A percentile compares a stretch with the other conserved stretches of the same genome.
These are phyloP conservation scores for Fusarium xyrophilum DNA, from an alignment of 2,329 filamentous ascomycete species.

Conservation along the genomic window DNA sequence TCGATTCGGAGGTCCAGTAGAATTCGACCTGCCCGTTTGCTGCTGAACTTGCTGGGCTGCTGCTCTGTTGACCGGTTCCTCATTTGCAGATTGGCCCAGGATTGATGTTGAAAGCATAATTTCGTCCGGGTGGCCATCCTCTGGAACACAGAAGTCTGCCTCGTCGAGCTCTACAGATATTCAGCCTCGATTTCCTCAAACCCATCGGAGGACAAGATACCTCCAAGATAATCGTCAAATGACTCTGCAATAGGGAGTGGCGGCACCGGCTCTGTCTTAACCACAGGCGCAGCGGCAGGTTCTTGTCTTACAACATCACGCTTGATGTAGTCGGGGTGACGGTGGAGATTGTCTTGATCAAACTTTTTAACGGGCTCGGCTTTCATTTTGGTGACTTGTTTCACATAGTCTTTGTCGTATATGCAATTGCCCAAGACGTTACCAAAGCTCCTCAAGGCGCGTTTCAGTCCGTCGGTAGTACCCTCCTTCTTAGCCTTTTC, in stretches of 20 bases:
- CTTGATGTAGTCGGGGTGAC: conserved; percentile 78
- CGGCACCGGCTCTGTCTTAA: conserved; percentile 42
- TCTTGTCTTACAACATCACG: conserved; percentile 54
- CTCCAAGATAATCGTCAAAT: conserved; percentile 60
- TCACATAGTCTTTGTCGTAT: conserved; percentile 94
- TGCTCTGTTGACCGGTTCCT: conserved; percentile 31
- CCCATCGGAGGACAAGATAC: conserved; percentile 51
- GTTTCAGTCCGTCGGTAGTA: conserved; percentile 91
- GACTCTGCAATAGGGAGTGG: conserved; percentile 47
- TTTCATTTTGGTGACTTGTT: conserved; percentile 90
- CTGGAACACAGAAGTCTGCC: conserved; percentile 73
- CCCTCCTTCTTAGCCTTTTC: conserved; percentile 99
- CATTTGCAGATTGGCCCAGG: conserved; percentile 26
- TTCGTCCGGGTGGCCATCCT: conserved; percentile 78
- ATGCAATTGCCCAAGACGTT: conserved; percentile 98
- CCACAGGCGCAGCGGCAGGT: conserved; percentile 15
- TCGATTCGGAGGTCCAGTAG: conserved; percentile 27
- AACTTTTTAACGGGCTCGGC: conserved; percentile 74
- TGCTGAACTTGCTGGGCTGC: conserved; percentile 36
- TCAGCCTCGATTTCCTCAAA: conserved; percentile 50
- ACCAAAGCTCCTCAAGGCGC: conserved; percentile 88
- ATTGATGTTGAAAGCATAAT: conserved; percentile 60
- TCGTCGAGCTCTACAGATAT: conserved; percentile 71
- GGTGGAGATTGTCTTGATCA: conserved; percentile 78
- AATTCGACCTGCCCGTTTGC: conserved; percentile 28